Conservation (phyloP, 1,284 basidiomycete species). For the Marasmius oreades region DNA sequence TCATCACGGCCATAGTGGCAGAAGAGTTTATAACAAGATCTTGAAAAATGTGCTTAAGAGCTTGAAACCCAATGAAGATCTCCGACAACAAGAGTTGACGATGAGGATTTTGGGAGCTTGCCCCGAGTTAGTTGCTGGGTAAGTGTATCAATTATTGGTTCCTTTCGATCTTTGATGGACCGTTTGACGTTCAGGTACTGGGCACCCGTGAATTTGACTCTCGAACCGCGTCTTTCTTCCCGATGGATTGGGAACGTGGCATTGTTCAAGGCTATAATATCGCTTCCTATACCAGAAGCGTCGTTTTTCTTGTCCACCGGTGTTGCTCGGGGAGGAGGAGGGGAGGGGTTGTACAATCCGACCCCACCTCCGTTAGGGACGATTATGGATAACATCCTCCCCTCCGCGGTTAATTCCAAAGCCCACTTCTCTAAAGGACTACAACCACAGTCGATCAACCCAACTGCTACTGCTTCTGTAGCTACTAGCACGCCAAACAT, state of each 20-base stretch:
- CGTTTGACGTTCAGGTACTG: no score
- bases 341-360: conserved; percentile 49
- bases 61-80: conserved; percentile 80
- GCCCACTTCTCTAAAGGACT: conserved; percentile 77
- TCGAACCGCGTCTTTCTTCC: conserved; percentile 85
- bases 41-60: conserved; percentile 71
- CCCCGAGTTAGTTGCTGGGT: conserved; percentile 84
- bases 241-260: conserved; percentile 89
- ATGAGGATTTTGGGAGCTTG: conserved; percentile 76
- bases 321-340: background rate
- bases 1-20: conserved; percentile 23
- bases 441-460: no score
- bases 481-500: background rate
- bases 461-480: no score
- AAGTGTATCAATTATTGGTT: no score
- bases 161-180: no score
- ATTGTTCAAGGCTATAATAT: conserved; percentile 75
- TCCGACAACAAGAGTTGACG: conserved; percentile 82
- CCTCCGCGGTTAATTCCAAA: conserved; percentile 62
- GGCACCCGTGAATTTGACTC: conserved; percentile 66
- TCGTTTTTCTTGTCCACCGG: conserved; percentile 51
- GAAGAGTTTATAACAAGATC: conserved; percentile 80
- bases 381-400: conserved; percentile 76
- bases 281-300: conserved; percentile 64
- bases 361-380: conserved; percentile 67